Evolutionary conservation across 352 stramenopile species (phyloP).

Genomic region (Peronospora farinosa): DNA sequence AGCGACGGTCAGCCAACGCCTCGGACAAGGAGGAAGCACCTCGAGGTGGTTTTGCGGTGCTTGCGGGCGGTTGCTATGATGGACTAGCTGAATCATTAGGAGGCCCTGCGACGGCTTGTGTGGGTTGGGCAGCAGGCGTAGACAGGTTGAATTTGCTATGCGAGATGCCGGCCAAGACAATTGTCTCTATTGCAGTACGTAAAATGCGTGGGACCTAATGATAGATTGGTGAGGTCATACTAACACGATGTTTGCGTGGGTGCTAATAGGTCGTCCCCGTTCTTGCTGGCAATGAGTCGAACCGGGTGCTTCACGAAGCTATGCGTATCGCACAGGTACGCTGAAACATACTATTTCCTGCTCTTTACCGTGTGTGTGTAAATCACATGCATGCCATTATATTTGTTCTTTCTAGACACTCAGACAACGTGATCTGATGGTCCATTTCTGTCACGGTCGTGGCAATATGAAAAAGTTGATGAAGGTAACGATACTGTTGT

Average conservation of each 20-base stretch:
- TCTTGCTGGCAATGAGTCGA: slow-evolving; percentile 34
- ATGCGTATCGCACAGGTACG: slow-evolving; percentile 56
- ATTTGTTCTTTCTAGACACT: slow-evolving; percentile 30
- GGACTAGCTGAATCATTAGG: slow-evolving; percentile 61
- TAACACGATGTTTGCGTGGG: slow-evolving; percentile 3
- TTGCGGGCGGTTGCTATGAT: slow-evolving; percentile 83
- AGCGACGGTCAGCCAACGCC: slow-evolving; percentile 23
- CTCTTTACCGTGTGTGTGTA: neutral
- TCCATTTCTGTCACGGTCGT: slow-evolving; percentile 80
- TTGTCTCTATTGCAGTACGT: slow-evolving; percentile 47
- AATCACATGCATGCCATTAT: neutral
- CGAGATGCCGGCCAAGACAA: slow-evolving; percentile 16
- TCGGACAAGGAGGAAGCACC: slow-evolving; percentile 12
- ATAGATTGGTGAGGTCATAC: neutral
- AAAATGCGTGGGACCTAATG: neutral
- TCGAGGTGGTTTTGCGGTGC: slow-evolving; percentile 58
- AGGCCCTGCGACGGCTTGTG: slow-evolving; percentile 51
- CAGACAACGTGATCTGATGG: slow-evolving; percentile 45
- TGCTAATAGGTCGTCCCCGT: slow-evolving; percentile 59
- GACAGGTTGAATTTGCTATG: slow-evolving; percentile 67
- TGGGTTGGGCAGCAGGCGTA: slow-evolving; percentile 83
- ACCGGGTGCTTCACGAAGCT: slow-evolving; percentile 49
- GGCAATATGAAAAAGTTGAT: slow-evolving; percentile 86
- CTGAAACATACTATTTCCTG: neutral
- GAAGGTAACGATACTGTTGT: slow-evolving; percentile 48